Evolutionary conservation across 768 basidiomycete species (phyloP), one percentile per base, ranked within the genome.

Genomic region (Suillus cothurnatus): DNA sequence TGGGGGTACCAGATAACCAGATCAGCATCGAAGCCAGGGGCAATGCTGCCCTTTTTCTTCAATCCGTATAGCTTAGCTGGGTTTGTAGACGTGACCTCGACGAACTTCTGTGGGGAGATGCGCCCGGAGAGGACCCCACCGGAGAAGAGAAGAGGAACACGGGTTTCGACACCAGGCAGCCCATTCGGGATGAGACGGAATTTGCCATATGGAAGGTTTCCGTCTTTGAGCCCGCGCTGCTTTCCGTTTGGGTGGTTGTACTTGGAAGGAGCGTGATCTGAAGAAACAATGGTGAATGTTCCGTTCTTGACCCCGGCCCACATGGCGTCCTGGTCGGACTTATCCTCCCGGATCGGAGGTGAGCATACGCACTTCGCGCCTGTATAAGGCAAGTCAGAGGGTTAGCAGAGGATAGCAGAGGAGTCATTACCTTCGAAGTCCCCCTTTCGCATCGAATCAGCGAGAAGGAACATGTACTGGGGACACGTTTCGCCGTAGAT

Each of bases 51-150:
- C 67, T 78, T 74, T 26, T 73, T 74, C 63, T 76, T 74, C 68
- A 76, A 71, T 28, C 76, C 75, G 52, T 76, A 76, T 5, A 77
- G 70, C 68, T 78, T 78, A 4, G 77, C 77, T 1, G 77, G 71
- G 49, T 76, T 76, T 4, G 74, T 72, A 21, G 71, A 72, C 61
- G 72, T 77, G 15, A 79, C 67, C 65, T 77, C 75, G 49, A 79
- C 78, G 52, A 78, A 79, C 56, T 75, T 71, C 50, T 71, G 69
- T 3, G 69, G 67, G 4, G 74, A 66, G 58, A 79, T 73, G 4
- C 74, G 65, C 2, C 73, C 76, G 17, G 71, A 71, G 43, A 73
- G 66, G 12, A 78, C 77, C 11, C 77, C 78, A 9, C 67, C 66
- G 19, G 74, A 64, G n/a, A 73, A 77, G 17, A 78, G 68, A 31